phyloP scores from a whole-genome alignment of 1,139 yeast genomes.

The Yamadazyma pseudoaaseri region DNA sequence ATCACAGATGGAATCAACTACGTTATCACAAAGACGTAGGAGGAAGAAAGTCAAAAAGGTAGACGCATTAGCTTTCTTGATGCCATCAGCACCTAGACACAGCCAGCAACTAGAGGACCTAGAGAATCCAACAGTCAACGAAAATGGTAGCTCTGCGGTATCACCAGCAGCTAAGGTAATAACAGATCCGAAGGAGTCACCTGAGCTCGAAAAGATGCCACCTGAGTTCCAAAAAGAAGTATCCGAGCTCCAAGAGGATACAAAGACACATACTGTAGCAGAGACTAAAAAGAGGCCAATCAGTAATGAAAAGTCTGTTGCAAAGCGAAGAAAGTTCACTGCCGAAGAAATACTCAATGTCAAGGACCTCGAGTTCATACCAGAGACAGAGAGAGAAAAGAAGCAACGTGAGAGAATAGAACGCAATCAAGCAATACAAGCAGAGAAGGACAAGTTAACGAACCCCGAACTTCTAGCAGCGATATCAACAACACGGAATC shows the following conservation, averaged over 20 bases:
- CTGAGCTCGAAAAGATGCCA: background rate
- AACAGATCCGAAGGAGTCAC: background rate
- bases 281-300: conserved; percentile 15
- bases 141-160: background rate
- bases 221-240: background rate
- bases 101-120: background rate
- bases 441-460: background rate
- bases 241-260: background rate
- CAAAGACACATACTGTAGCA: background rate
- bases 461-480: conserved; percentile 29
- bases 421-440: background rate
- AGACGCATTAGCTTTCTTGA: conserved; percentile 12
- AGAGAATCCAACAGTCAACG: background rate
- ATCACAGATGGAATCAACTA: background rate
- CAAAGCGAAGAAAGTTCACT: conserved; percentile 1
- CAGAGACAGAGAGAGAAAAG: conserved; percentile 3
- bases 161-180: background rate
- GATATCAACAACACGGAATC: conserved; percentile 28
- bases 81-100: conserved; percentile 4
- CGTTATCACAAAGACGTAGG: conserved; percentile 11
- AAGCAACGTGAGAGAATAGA: background rate
- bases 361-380: conserved; percentile 4
- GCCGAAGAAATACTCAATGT: conserved; percentile 2
- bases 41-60: conserved; percentile 10
- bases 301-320: background rate